A percentile compares a stretch with the other conserved stretches of the same genome.
phyloP scores from a whole-genome alignment of 108 stramenopile genomes.

The Skeletonema grethae region DNA sequence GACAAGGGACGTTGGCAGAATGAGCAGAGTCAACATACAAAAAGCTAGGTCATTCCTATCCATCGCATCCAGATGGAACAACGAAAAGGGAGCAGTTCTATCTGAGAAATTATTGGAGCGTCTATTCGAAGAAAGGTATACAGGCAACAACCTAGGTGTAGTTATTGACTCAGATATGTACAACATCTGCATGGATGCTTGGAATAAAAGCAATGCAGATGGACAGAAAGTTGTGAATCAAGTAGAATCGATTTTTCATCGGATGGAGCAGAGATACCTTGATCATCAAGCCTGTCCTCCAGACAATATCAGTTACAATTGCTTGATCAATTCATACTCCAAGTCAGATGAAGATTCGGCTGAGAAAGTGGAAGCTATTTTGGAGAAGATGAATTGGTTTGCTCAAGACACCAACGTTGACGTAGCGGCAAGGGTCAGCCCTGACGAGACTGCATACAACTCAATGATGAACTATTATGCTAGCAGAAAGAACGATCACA shows the following conservation, averaged over 20 bases:
- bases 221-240: conserved; percentile 19
- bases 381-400: conserved; percentile 29
- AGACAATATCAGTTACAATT: conserved; percentile 41
- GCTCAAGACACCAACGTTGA: conserved; percentile 10
- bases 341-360: conserved; percentile 37
- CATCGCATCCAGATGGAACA: conserved; percentile 29
- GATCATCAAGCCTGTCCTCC: conserved; percentile 25
- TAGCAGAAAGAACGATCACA: conserved; percentile 11
- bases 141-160: conserved; percentile 7
- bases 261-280: conserved; percentile 39
- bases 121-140: conserved; percentile 18
- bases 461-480: conserved; percentile 42
- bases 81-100: conserved; percentile 32
- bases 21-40: conserved; percentile 18
- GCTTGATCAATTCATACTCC: conserved; percentile 33
- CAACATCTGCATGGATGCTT: conserved; percentile 44
- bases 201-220: conserved; percentile 29
- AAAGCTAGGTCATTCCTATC: conserved; percentile 33
- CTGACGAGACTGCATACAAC: conserved; percentile 42
- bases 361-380: conserved; percentile 21
- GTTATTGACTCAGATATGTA: conserved; percentile 39
- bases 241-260: conserved; percentile 23
- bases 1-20: conserved; percentile 16
- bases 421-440: conserved; percentile 11
- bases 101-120: conserved; percentile 32